These are phyloP conservation scores for Penicillium ucsense DNA, from an alignment of 495 filamentous ascomycete genomes.

Conservation along the genomic window DNA sequence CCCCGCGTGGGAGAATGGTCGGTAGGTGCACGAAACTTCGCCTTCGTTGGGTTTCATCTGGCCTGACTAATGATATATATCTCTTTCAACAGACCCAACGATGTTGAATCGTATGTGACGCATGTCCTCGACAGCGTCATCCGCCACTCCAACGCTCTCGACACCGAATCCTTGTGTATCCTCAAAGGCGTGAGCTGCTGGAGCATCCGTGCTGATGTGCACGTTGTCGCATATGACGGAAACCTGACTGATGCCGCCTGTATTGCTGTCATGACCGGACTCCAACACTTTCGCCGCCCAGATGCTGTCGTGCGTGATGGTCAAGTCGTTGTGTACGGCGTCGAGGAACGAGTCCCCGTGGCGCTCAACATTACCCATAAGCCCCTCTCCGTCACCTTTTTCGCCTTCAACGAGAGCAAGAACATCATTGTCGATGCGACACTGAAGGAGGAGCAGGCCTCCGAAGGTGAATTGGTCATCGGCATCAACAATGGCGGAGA, in stretches of 20 bases:
- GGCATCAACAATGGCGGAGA: conserved; percentile 84
- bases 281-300: conserved; percentile 82
- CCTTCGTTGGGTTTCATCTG: background rate
- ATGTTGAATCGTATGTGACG: conserved; percentile 73
- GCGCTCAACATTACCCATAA: conserved; percentile 81
- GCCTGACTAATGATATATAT: background rate
- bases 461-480: conserved; percentile 75
- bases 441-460: conserved; percentile 73
- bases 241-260: conserved; percentile 78
- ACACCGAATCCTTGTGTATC: conserved; percentile 92
- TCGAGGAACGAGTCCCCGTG: conserved; percentile 82
- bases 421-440: conserved; percentile 67
- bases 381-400: conserved; percentile 80
- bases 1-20: conserved; percentile 77
- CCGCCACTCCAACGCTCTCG: conserved; percentile 80
- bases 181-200: conserved; percentile 84
- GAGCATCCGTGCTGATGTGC: conserved; percentile 78
- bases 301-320: conserved; percentile 79
- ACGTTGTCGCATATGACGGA: conserved; percentile 82
- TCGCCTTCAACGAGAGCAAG: conserved; percentile 62
- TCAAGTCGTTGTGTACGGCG: conserved; percentile 65
- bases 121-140: conserved; percentile 86
- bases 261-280: conserved; percentile 73
- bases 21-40: conserved; percentile 36
- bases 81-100: conserved; percentile 45